phyloP scores from a whole-genome alignment of 148 eudicot species.

The Vaccinium vitisidaea region DNA sequence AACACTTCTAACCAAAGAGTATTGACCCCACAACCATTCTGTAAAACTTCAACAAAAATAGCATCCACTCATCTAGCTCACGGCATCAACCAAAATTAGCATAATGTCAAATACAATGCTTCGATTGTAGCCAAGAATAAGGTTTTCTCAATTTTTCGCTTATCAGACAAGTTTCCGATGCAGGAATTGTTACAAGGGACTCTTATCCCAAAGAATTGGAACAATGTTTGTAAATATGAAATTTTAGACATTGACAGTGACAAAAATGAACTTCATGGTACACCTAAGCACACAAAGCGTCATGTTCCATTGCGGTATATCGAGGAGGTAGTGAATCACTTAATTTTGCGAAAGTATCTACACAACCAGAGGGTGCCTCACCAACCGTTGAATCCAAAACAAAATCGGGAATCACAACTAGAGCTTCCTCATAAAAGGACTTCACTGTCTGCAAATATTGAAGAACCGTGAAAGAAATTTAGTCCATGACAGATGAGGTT shows the following conservation, averaged over 20 bases:
- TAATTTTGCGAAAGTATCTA: conserved; percentile 55
- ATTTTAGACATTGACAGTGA: background rate
- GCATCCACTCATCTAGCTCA: background rate
- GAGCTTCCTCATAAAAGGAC: conserved; percentile 71
- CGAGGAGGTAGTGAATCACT: conserved; percentile 68
- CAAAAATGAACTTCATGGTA: conserved; percentile 3
- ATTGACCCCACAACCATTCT: background rate
- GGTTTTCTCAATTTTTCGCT: background rate
- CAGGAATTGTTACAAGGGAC: conserved; percentile 2
- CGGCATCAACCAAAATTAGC: background rate
- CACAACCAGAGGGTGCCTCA: conserved; percentile 39
- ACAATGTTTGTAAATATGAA: background rate
- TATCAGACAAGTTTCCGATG: background rate
- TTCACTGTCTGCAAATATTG: conserved; percentile 63
- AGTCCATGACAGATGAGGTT: background rate
- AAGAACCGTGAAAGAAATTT: conserved; percentile 14
- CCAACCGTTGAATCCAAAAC: conserved; percentile 76
- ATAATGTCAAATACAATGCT: background rate
- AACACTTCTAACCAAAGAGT: background rate
- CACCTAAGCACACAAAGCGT: conserved; percentile 57
- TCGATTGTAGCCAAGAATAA: background rate
- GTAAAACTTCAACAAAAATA: background rate
- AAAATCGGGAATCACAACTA: conserved; percentile 68
- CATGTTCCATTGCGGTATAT: conserved; percentile 45
- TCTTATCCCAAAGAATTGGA: background rate